Evolutionary conservation across 2,329 filamentous ascomycete species (phyloP).

Genomic region (Ceratocystis cacaofunesta): DNA sequence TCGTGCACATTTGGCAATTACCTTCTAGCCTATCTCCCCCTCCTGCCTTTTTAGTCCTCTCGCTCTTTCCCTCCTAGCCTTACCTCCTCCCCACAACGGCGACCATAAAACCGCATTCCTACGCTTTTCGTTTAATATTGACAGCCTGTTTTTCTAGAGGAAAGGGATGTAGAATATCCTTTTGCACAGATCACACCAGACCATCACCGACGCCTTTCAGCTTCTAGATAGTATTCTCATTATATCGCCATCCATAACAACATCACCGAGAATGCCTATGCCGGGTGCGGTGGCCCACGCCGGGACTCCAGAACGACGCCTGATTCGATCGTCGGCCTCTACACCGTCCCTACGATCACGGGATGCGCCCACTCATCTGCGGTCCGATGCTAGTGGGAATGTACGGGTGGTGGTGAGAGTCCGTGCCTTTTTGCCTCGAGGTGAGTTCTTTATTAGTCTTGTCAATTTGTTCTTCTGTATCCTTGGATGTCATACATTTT

Average conservation of each 20-base stretch:
- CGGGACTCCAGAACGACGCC: constrained; percentile 25
- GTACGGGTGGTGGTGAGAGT: constrained; percentile 73
- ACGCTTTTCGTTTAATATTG: not conserved
- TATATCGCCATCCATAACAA: constrained; percentile 24
- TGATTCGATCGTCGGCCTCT: constrained; percentile 53
- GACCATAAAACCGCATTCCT: not conserved
- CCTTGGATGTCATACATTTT: not conserved
- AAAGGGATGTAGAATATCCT: constrained; percentile 28
- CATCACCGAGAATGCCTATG: constrained; percentile 27
- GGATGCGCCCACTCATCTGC: constrained; percentile 45
- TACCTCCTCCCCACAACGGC: not conserved
- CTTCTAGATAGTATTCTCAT: constrained; percentile 26
- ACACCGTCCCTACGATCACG: constrained; percentile 63
- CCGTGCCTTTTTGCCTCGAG: constrained; percentile 62
- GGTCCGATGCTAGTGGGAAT: constrained; percentile 54
- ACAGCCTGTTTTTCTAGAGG: constrained; percentile 6
- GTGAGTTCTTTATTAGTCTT: constrained; percentile 30
- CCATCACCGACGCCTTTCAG: constrained; percentile 15
- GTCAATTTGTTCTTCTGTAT: not conserved
- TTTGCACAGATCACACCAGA: constrained; percentile 24
- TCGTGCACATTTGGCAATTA: not conserved
- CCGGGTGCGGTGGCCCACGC: constrained; percentile 31
- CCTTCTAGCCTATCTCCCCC: not conserved
- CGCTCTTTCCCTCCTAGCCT: not conserved
- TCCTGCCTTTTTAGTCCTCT: not conserved